These are phyloP conservation scores for Salisapilia sapeloensis DNA, from an alignment of 352 stramenopile species.

Conservation along the genomic window DNA sequence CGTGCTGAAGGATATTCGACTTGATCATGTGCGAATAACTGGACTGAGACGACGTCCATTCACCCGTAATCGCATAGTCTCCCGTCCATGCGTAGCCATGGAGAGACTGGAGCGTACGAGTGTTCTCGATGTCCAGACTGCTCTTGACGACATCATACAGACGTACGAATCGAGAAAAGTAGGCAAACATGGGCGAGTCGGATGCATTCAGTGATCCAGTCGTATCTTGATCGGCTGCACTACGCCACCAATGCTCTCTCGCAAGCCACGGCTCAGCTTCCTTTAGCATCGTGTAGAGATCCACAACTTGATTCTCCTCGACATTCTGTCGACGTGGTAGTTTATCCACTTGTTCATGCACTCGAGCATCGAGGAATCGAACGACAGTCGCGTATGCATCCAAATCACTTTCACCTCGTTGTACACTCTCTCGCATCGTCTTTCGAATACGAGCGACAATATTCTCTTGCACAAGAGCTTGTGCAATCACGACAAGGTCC, in stretches of 20 bases:
- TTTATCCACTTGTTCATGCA: slow-evolving; percentile 19
- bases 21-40: no score
- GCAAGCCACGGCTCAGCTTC: slow-evolving; percentile 32
- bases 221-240: slow-evolving; percentile 21
- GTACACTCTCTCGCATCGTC: slow-evolving; percentile 21
- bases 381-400: slow-evolving; percentile 25
- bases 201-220: no score
- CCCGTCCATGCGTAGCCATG: no score
- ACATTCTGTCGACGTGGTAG: slow-evolving; percentile 21
- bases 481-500: slow-evolving; percentile 28
- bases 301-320: slow-evolving; percentile 19
- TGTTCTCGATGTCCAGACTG: no score
- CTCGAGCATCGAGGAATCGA: slow-evolving; percentile 22
- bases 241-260: slow-evolving; percentile 33
- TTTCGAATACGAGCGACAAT: slow-evolving; percentile 27
- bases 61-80: no score
- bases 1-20: no score
- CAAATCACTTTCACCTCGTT: slow-evolving; percentile 13
- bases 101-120: no score
- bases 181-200: no score
- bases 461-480: slow-evolving; percentile 13
- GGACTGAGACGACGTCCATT: no score
- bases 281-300: slow-evolving; percentile 41
- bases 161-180: no score
- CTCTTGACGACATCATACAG: no score